Evolutionary conservation across 1,284 basidiomycete genomes (phyloP).

Genomic region (Leucoagaricus sp.): DNA sequence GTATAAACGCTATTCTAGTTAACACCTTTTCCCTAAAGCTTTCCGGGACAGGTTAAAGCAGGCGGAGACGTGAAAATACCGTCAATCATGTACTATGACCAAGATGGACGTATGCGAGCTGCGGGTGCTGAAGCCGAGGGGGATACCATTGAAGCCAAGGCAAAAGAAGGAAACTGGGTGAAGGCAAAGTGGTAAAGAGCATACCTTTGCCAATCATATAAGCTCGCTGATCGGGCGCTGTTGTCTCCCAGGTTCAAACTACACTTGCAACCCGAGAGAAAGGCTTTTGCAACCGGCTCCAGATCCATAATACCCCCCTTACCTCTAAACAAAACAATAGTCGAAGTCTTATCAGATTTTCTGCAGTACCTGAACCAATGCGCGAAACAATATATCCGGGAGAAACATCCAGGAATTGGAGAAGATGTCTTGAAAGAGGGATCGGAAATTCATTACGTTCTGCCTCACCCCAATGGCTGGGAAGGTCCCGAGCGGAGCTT

Average conservation of each 20-base stretch:
- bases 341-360: slow-evolving; percentile 50
- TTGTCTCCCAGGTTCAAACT: slow-evolving; percentile 27
- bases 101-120: slow-evolving; percentile 28
- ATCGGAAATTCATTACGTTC: slow-evolving; percentile 28
- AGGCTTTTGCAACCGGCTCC: not conserved
- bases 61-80: slow-evolving; percentile 30
- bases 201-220: not conserved
- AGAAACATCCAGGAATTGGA: slow-evolving; percentile 43
- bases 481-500: slow-evolving; percentile 38
- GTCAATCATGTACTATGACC: slow-evolving; percentile 35
- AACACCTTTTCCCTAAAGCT: not conserved
- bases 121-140: slow-evolving; percentile 33
- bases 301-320: slow-evolving; percentile 36
- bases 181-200: slow-evolving; percentile 30
- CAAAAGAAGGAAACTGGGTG: slow-evolving; percentile 30
- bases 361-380: slow-evolving; percentile 48
- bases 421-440: slow-evolving; percentile 25
- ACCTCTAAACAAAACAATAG: slow-evolving; percentile 38
- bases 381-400: slow-evolving; percentile 44
- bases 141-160: slow-evolving; percentile 25
- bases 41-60: slow-evolving; percentile 8
- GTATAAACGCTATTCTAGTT: not conserved
- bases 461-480: slow-evolving; percentile 46
- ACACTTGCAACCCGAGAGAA: slow-evolving; percentile 22
- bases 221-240: no score